Evolutionary conservation across 805 yeast species (phyloP).

Genomic region (Saturnispora gosingensis): DNA sequence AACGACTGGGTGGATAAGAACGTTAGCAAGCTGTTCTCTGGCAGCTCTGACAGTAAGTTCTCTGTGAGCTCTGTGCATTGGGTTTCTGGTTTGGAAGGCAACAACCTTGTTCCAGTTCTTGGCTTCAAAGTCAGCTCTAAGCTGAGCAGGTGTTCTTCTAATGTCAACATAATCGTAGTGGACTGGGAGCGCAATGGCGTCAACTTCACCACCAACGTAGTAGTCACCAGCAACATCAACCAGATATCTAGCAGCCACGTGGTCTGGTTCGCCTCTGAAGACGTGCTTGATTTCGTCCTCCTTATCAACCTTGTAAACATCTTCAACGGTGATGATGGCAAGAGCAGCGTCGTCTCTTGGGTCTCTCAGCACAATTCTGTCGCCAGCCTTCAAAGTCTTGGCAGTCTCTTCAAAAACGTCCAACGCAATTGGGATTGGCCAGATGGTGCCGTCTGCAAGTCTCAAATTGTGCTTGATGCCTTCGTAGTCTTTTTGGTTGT

Average conservation of each 20-base stretch:
- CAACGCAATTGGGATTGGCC: conserved; percentile 89
- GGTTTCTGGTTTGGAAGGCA: conserved; percentile 97
- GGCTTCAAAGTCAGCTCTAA: conserved; percentile 71
- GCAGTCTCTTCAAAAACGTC: conserved; percentile 52
- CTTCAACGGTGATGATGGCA: conserved; percentile 73
- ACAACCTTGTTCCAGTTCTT: conserved; percentile 85
- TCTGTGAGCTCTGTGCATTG: conserved; percentile 98
- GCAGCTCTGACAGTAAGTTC: conserved; percentile 96
- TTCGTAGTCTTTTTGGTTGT: conserved; percentile 57
- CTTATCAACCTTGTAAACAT: conserved; percentile 78
- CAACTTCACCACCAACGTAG: conserved; percentile 81
- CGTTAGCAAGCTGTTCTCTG: conserved; percentile 78
- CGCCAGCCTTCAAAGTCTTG: conserved; percentile 42
- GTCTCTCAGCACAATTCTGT: conserved; percentile 66
- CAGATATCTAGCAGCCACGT: conserved; percentile 80
- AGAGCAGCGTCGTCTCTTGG: conserved; percentile 70
- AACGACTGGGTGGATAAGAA: conserved; percentile 92
- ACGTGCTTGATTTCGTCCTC: conserved; percentile 71
- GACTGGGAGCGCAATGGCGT: conserved; percentile 74
- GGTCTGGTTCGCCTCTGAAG: conserved; percentile 95
- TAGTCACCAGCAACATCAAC: conserved; percentile 66
- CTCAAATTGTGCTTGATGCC: conserved; percentile 63
- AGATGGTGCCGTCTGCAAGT: conserved; percentile 64
- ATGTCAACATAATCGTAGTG: conserved; percentile 86
- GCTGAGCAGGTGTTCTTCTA: conserved; percentile 84